phyloP scores from a whole-genome alignment of 495 filamentous ascomycete species.

The Xylaria grammica region DNA sequence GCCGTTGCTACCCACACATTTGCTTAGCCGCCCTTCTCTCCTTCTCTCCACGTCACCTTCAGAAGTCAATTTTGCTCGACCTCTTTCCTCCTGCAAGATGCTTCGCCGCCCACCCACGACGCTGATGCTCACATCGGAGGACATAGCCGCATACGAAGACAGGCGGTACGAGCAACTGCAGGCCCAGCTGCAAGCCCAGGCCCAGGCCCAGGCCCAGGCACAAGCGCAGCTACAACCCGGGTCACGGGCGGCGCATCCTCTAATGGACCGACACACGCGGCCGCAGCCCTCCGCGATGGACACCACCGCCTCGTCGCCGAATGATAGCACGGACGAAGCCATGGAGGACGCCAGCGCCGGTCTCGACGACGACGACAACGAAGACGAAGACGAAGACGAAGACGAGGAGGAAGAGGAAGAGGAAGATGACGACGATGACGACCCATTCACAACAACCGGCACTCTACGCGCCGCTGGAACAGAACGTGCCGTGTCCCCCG shows the following conservation, averaged over 20 bases:
- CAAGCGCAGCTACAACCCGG: slow-evolving; percentile 25
- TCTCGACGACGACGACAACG: slow-evolving; percentile 12
- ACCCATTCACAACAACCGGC: slow-evolving; percentile 33
- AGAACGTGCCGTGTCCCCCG: slow-evolving; percentile 18
- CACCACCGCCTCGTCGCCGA: slow-evolving; percentile 29
- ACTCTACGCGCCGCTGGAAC: slow-evolving; percentile 26
- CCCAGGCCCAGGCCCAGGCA: slow-evolving; percentile 28
- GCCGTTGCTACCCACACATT: not conserved
- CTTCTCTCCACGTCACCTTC: not conserved
- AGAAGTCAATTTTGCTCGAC: not conserved
- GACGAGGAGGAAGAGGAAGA: slow-evolving; percentile 22
- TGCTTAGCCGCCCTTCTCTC: not conserved
- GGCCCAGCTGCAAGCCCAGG: slow-evolving; percentile 30
- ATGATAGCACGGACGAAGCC: slow-evolving; percentile 29
- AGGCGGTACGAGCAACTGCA: slow-evolving; percentile 37
- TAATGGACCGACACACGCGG: not conserved
- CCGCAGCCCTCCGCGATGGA: slow-evolving; percentile 32
- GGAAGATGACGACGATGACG: slow-evolving; percentile 35
- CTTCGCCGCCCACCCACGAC: slow-evolving; percentile 81
- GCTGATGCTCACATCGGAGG: slow-evolving; percentile 78
- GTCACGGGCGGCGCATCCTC: slow-evolving; percentile 11
- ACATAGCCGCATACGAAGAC: slow-evolving; percentile 79
- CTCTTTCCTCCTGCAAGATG: slow-evolving; percentile 55
- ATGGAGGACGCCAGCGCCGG: slow-evolving; percentile 24
- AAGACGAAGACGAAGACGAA: not conserved